Conservation (phyloP, 2,329 filamentous ascomycete genomes). For the Biscogniauxia marginata region DNA sequence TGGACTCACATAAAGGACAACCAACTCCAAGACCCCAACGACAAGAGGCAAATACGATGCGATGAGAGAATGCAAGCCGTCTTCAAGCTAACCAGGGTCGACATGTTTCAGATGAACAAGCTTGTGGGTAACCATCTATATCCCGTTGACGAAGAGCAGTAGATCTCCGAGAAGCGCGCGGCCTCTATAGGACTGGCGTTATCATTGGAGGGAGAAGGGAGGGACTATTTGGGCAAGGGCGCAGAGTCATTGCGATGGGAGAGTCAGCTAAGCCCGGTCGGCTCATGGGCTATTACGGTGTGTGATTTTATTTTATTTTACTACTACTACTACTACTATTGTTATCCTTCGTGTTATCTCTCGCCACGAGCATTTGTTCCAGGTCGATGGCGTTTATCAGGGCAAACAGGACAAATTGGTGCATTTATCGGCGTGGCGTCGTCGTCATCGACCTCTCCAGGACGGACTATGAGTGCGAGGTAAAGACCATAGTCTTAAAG, state of each 20-base stretch:
- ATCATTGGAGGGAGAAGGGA: neutral
- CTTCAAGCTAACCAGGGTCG: constrained; percentile 86
- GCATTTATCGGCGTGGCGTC: neutral
- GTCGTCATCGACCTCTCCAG: neutral
- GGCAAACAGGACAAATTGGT: constrained; percentile 5
- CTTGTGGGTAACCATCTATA: constrained; percentile 88
- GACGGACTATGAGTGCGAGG: neutral
- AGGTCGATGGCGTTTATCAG: constrained; percentile 4
- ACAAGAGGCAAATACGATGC: constrained; percentile 90
- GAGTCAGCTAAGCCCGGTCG: neutral
- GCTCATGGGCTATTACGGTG: neutral
- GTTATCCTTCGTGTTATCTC: neutral
- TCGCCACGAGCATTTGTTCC: neutral
- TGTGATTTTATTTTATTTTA: neutral
- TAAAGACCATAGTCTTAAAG: constrained; percentile 1
- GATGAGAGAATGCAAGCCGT: constrained; percentile 89
- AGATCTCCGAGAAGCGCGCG: too few species aligned
- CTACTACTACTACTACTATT: neutral
- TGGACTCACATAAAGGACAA: constrained; percentile 93
- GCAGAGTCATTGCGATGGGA: neutral
- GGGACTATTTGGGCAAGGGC: neutral
- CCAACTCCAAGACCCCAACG: constrained; percentile 83
- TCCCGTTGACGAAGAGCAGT: constrained; percentile 66
- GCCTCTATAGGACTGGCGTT: too few species aligned
- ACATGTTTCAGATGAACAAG: constrained; percentile 99